phyloP scores from a whole-genome alignment of 2,329 filamentous ascomycete genomes.

The Huntiella savannae region DNA sequence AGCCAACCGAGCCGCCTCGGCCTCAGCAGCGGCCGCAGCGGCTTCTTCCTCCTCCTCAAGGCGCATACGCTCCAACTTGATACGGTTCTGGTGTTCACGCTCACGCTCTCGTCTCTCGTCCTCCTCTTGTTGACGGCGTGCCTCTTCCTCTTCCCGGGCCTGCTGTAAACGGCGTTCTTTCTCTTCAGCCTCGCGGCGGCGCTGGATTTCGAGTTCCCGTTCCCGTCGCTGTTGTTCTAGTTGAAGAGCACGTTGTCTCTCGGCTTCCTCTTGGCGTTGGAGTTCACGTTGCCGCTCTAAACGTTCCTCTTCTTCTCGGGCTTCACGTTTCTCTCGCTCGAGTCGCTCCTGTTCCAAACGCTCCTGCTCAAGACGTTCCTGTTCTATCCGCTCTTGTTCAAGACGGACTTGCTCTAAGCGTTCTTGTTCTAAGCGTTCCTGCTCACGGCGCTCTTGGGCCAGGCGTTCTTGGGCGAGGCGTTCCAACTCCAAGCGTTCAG shows the following conservation, averaged over 20 bases:
- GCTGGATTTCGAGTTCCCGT: not conserved
- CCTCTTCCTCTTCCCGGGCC: slow-evolving; percentile 2
- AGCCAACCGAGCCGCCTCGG: not conserved
- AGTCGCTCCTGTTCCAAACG: not conserved
- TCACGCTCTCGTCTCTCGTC: not conserved
- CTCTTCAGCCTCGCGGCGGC: not conserved
- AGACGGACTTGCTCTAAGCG: not conserved
- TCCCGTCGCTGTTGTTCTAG: slow-evolving; percentile 2
- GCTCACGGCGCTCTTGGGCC: not conserved
- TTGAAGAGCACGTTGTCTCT: slow-evolving; percentile 5
- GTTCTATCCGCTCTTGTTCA: not conserved
- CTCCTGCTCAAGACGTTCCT: slow-evolving; percentile 1
- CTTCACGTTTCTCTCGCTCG: slow-evolving; percentile 11
- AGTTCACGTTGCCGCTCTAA: slow-evolving; percentile 6
- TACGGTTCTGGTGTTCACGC: not conserved
- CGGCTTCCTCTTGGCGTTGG: slow-evolving; percentile 13
- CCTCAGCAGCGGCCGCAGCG: no score
- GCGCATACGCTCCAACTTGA: no score
- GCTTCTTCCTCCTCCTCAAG: no score
- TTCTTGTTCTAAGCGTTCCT: not conserved
- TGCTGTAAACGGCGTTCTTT: not conserved
- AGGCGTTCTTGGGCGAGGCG: not conserved
- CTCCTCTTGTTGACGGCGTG: not conserved
- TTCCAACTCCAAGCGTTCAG: slow-evolving; percentile 3
- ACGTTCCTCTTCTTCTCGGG: slow-evolving; percentile 11